Evolutionary conservation across 202 grass and related monocot species (phyloP).

Genomic region (Carex sylvatica): DNA sequence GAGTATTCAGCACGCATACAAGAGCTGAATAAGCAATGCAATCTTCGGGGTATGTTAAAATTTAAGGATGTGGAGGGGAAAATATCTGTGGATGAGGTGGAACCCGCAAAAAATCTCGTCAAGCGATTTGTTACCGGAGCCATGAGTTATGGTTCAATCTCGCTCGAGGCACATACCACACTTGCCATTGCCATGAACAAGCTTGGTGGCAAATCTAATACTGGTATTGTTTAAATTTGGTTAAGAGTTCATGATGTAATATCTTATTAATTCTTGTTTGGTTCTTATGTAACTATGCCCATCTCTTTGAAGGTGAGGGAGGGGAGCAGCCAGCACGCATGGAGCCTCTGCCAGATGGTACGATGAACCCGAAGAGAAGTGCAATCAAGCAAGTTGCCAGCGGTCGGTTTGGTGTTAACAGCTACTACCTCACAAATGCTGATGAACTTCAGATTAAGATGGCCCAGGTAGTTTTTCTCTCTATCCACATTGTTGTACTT

Average conservation of each 20-base stretch:
- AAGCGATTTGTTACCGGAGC: conserved; percentile 93
- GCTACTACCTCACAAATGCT: conserved; percentile 93
- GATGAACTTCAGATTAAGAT: conserved; percentile 99
- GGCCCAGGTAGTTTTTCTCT: conserved; percentile 71
- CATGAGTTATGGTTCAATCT: conserved; percentile 99
- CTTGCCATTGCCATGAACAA: conserved; percentile 98
- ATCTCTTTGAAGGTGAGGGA: conserved; percentile 71
- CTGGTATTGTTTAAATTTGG: conserved; percentile 49
- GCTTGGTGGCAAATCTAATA: conserved; percentile 99
- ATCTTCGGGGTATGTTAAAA: conserved; percentile 91
- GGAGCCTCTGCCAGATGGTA: conserved; percentile 80
- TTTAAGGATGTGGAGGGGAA: conserved; percentile 66
- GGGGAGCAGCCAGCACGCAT: conserved; percentile 93
- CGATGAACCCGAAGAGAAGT: conserved; percentile 91
- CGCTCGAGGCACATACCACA: conserved; percentile 90
- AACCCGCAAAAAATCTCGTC: conserved; percentile 88
- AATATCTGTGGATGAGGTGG: conserved; percentile 85
- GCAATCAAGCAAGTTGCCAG: conserved; percentile 99
- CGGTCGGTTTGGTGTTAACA: conserved; percentile 93
- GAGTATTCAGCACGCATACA: conserved; percentile 90
- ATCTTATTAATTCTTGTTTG: neutral
- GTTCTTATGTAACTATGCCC: neutral
- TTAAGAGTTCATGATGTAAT: neutral
- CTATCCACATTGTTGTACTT: neutral
- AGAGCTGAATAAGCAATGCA: conserved; percentile 94